Base-by-base conservation (phyloP, 2,329 filamentous ascomycete genomes). In the Epichloe bromicola region DNA sequence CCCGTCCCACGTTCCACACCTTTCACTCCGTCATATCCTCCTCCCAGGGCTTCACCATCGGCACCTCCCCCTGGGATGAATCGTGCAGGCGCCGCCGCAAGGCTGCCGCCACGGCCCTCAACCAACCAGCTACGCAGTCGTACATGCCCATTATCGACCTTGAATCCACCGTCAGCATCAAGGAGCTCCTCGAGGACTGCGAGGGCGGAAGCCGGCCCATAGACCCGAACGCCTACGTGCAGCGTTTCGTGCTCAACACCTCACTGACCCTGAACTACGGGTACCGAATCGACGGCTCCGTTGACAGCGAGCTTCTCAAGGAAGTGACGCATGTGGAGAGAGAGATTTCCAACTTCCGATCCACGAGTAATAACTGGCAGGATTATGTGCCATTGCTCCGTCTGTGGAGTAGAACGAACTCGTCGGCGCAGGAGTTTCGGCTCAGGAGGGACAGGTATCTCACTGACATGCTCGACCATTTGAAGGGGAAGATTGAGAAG, bases 141-240 rank as follows among this genome's bases (percentile, higher is more conserved):
- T 91, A 91, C 63, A 85, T 89, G 79, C 86, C 86, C 0, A 86
- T 89, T 57, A 81, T 91, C 48, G 86, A 91, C 58, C 78, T 89
- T 26, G 87, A 91, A 63, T 80, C 82, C 30, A 82, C 75, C 14
- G 75, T 78, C 14, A 86, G 82, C 51, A 83, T 91, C 66, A 82
- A 80, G 55, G 85, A 91, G 58, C 73, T 91, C 40, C 71, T 86
- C 36, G 65, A 74, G 1, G 82, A 88, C 58, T 80, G 78, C 57
- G 70, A 79, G 39, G 70, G 75, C 11, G 86, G 85, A 1, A 69
- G 71, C 0, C 59, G 72, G 2, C 82, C 88, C 45, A 70, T 91
- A 36, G 83, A 90, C 54, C 85, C 86, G 0, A 80, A 79, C 7
- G 74, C 82, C 0, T 86, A 89, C 65, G 85, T 88, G 64, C 82